phyloP scores from a whole-genome alignment of 2,329 filamentous ascomycete genomes.

The Rosellinia necatrix region DNA sequence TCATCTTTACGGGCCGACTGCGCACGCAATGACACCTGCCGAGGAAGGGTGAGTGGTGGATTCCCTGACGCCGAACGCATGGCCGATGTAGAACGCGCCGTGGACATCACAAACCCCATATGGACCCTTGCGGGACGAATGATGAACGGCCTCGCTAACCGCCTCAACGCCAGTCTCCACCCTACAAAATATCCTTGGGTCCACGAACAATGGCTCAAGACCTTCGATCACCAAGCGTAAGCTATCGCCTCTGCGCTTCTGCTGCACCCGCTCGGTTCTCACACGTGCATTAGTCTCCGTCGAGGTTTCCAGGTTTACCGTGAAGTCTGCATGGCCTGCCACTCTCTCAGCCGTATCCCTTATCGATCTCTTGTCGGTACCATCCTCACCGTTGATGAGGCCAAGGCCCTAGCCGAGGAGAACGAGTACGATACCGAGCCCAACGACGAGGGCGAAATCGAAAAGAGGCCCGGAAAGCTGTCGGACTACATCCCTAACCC shows the following conservation, averaged over 20 bases:
- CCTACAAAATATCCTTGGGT: conserved; percentile 94
- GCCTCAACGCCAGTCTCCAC: conserved; percentile 72
- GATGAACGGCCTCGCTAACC: conserved; percentile 26
- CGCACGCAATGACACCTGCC: conserved; percentile 86
- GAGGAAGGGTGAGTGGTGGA: conserved; percentile 90
- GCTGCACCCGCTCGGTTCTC: neutral
- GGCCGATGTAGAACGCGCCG: neutral
- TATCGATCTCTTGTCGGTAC: conserved; percentile 91
- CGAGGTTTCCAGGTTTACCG: conserved; percentile 99
- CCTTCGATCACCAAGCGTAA: conserved; percentile 96
- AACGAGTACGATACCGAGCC: conserved; percentile 98
- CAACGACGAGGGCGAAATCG: conserved; percentile 96
- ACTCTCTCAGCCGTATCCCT: conserved; percentile 92
- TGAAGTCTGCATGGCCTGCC: conserved; percentile 97
- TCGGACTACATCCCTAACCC: conserved; percentile 94
- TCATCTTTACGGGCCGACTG: conserved; percentile 88
- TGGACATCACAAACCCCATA: neutral
- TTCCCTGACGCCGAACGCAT: neutral
- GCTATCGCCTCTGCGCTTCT: conserved; percentile 44
- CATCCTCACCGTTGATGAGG: conserved; percentile 95
- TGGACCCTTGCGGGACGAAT: neutral
- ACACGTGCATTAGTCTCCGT: conserved; percentile 69
- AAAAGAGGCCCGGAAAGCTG: conserved; percentile 97
- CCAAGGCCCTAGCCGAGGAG: conserved; percentile 95
- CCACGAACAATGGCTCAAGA: conserved; percentile 88